A percentile compares a stretch with the other conserved stretches of the same genome.
Conservation (phyloP, 106 monocot species). For the Phalaenopsis aphrodite region DNA sequence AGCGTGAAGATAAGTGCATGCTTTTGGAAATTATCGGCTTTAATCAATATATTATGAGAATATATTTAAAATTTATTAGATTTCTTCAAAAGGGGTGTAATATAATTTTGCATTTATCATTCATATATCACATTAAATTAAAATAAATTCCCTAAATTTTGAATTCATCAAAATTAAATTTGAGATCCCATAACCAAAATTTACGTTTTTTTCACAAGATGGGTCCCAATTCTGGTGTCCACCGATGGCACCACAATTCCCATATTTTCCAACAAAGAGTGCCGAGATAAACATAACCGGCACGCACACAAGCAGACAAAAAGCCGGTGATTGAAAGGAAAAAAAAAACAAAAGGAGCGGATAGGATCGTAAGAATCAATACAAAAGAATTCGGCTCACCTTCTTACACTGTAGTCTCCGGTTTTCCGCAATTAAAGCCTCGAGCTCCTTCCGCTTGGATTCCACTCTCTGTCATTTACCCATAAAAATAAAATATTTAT, state of each 20-base stretch:
- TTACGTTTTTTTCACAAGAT: too few species aligned
- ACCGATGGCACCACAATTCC: background rate
- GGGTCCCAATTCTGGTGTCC: background rate
- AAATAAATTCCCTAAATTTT: too few species aligned
- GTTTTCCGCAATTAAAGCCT: conserved; percentile 2
- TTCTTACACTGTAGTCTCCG: background rate
- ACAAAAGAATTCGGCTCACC: background rate
- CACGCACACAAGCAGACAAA: background rate
- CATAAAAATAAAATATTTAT: background rate
- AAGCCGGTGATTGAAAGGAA: background rate
- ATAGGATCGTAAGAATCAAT: background rate
- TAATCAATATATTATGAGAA: too few species aligned
- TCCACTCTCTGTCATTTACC: background rate
- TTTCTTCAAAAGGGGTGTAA: too few species aligned
- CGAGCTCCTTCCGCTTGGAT: background rate
- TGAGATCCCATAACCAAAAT: too few species aligned
- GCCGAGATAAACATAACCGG: background rate
- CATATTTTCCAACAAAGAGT: background rate
- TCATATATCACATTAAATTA: too few species aligned
- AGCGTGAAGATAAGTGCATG: too few species aligned
- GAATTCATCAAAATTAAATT: too few species aligned
- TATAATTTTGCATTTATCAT: too few species aligned
- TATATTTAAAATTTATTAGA: too few species aligned
- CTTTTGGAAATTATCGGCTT: too few species aligned
- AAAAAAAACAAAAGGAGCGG: background rate